These are phyloP conservation scores for Tuber calosporum DNA, from an alignment of 495 filamentous ascomycete genomes.

Conservation along the genomic window DNA sequence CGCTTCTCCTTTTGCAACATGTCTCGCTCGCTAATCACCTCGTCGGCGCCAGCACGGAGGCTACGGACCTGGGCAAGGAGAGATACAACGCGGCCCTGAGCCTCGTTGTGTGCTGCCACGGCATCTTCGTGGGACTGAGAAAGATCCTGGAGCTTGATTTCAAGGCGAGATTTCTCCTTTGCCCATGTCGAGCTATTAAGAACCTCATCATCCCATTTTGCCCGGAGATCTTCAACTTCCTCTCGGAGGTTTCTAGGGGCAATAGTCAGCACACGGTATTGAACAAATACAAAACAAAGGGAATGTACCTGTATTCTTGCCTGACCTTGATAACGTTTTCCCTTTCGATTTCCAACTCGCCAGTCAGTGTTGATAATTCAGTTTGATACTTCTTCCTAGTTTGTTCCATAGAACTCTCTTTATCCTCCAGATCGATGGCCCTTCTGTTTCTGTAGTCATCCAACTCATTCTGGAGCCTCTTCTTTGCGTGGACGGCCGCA, in stretches of 20 bases:
- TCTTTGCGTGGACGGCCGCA: conserved; percentile 80
- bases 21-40: conserved; percentile 78
- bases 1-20: conserved; percentile 81
- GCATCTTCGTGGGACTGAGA: conserved; percentile 87
- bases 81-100: conserved; percentile 81
- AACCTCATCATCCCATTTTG: conserved; percentile 98
- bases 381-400: conserved; percentile 94
- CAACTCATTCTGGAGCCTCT: conserved; percentile 91
- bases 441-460: conserved; percentile 94
- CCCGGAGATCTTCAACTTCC: conserved; percentile 87
- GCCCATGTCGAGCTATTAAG: conserved; percentile 97
- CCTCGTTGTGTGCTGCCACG: conserved; percentile 85
- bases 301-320: conserved; percentile 41
- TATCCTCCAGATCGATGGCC: conserved; percentile 94
- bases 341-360: conserved; percentile 86
- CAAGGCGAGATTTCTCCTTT: conserved; percentile 90
- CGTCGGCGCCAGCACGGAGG: conserved; percentile 76
- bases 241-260: conserved; percentile 69
- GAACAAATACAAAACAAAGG: not conserved
- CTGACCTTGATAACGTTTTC: conserved; percentile 70
- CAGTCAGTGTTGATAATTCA: conserved; percentile 79
- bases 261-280: conserved; percentile 54
- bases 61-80: conserved; percentile 85
- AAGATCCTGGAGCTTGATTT: conserved; percentile 83
- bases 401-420: conserved; percentile 92